phyloP scores from a whole-genome alignment of 306 rosid genomes.

The Argentina anserina region DNA sequence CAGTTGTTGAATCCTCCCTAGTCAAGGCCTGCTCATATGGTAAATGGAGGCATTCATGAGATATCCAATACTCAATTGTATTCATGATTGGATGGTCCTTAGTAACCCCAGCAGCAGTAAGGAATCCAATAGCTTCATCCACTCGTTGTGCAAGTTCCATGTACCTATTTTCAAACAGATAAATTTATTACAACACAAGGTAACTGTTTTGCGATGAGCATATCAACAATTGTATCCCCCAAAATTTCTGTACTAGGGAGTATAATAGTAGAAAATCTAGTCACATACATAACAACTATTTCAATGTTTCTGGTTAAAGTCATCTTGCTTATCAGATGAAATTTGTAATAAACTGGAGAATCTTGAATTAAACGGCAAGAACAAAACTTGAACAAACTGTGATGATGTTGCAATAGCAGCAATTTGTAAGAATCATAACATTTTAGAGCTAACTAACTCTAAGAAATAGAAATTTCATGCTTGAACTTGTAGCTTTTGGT shows the following conservation, averaged over 20 bases:
- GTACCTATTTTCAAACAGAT: constrained; percentile 22
- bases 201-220: not conserved
- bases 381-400: not conserved
- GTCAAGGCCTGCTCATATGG: constrained; percentile 44
- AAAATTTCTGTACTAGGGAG: not conserved
- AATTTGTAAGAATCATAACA: not conserved
- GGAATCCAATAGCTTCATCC: constrained; percentile 46
- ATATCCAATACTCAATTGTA: constrained; percentile 44
- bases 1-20: constrained; percentile 43
- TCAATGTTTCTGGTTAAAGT: not conserved
- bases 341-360: not conserved
- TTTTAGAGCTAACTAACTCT: not conserved
- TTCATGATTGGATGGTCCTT: constrained; percentile 38
- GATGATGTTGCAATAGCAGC: not conserved
- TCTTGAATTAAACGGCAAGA: not conserved
- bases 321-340: not conserved
- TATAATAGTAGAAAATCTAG: not conserved
- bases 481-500: not conserved
- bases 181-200: not conserved
- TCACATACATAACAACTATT: not conserved
- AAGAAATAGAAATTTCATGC: not conserved
- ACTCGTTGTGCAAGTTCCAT: constrained; percentile 40
- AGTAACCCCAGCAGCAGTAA: constrained; percentile 42
- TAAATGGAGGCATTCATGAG: constrained; percentile 47
- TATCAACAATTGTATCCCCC: not conserved